Evolutionary conservation across 352 stramenopile species (phyloP), one percentile per base, ranked within the genome.

Genomic region (Aphanomyces astaci): DNA sequence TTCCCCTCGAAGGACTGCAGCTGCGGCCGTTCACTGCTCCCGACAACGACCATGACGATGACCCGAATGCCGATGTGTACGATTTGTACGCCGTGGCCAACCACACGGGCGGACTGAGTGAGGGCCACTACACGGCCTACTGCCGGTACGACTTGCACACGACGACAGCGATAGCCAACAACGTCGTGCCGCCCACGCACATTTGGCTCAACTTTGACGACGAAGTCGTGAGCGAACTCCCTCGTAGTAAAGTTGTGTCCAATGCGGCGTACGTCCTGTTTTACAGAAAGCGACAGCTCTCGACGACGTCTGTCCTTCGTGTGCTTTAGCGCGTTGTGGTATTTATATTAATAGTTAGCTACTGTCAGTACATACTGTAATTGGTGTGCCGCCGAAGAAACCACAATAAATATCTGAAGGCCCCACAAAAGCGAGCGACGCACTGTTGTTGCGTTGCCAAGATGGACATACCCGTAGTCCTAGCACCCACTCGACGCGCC

Each of bases 81-180:
- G 96, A 98, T 72, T 76, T 99, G 28, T 99, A 98, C 71, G 95
- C 89, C 22, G 96, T 99, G 7, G 92, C 97, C n/a, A 98, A 99
- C 79, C 97, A 99, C 68, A 91, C 98, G 60, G 97, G 97, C 30
- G 91, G 89, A 0, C 79, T 99, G 9, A 94, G 92, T 2, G 87
- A 88, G 43, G 97, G 97, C 4, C 97, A 99, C 71, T 99, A 99
- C 79, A 94, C 86, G 17, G 84, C 86, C 2, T 90, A 80, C 64
- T 91, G 83, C 39, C 78, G 82, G 4, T 93, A 93, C 53, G 86
- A 94, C 68, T 22, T 63, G 13, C n/a, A 30, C 31, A 11, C 4
- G 25, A 54, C 63, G 15, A 77, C 88, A 39, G 88, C 87, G 49
- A 76, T 78, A 17, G 80, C 90, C 43, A 88, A 76, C 70, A 76